A percentile compares a stretch with the other conserved stretches of the same genome.
phyloP scores from a whole-genome alignment of 2,329 filamentous ascomycete species.

The Fusarium sp. region DNA sequence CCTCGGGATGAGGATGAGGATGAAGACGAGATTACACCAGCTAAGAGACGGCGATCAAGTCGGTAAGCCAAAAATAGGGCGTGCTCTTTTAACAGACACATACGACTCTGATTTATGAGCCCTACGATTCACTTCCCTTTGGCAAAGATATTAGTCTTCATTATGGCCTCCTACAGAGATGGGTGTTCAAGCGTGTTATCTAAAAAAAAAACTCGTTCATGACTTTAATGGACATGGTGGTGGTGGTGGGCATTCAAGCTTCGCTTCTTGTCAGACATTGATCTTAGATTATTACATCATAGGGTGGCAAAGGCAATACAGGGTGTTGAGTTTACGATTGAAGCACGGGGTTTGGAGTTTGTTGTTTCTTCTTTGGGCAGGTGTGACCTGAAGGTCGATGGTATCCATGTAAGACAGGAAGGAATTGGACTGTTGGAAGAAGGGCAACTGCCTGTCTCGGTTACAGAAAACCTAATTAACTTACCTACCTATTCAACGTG shows the following conservation, averaged over 20 bases:
- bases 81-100: neutral
- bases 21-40: constrained; percentile 24
- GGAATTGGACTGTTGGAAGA: neutral
- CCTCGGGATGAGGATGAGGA: constrained; percentile 40
- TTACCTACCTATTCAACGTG: neutral
- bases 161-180: neutral
- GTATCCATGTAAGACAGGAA: constrained; percentile 2
- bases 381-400: neutral
- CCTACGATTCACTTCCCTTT: neutral
- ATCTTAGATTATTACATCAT: neutral
- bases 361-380: neutral
- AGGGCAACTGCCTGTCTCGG: neutral
- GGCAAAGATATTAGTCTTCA: neutral
- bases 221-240: neutral
- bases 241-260: constrained; percentile 2
- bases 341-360: constrained; percentile 15
- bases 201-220: neutral
- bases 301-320: neutral
- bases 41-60: constrained; percentile 47
- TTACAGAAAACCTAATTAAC: neutral
- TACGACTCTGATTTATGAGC: neutral
- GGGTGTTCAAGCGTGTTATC: neutral
- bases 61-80: constrained; percentile 8
- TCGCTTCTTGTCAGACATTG: constrained; percentile 1
- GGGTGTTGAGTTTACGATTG: neutral